Conservation (phyloP, 2,329 filamentous ascomycete species). For the Aspergillus transmontanensis region DNA sequence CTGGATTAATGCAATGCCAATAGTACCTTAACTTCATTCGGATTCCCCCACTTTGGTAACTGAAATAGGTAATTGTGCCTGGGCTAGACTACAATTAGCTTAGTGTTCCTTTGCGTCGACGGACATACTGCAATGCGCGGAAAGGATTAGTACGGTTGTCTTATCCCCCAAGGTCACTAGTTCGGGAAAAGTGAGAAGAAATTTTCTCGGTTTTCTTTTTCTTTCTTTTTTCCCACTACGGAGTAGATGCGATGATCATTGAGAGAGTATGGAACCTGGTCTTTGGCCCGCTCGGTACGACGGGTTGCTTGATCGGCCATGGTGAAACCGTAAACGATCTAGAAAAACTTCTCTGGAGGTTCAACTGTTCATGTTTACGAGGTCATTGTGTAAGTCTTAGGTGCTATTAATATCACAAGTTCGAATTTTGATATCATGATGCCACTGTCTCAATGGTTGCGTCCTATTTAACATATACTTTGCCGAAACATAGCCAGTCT, state of each 20-base stretch:
- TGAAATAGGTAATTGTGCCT: slow-evolving; percentile 13
- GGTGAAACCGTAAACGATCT: slow-evolving; percentile 33
- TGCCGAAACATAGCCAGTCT: neutral
- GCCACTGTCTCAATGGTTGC: neutral
- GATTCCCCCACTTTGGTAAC: neutral
- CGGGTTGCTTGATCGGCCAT: slow-evolving; percentile 33
- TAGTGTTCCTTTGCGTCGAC: neutral
- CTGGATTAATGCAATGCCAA: neutral
- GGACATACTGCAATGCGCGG: neutral
- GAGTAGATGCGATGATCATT: neutral
- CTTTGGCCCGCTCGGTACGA: slow-evolving; percentile 17
- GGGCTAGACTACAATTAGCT: neutral
- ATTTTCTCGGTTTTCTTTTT: neutral
- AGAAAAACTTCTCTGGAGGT: slow-evolving; percentile 22
- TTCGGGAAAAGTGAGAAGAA: neutral
- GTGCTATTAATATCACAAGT: neutral
- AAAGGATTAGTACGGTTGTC: neutral
- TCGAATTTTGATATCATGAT: neutral
- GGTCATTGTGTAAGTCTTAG: neutral
- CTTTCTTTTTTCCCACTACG: neutral
- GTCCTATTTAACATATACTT: neutral
- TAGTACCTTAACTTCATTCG: slow-evolving; percentile 1
- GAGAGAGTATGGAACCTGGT: neutral
- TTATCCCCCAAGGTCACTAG: neutral
- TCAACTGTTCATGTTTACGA: neutral